Conservation (phyloP, 371 early-diverging fungal species). For the Mortierella sp. region DNA sequence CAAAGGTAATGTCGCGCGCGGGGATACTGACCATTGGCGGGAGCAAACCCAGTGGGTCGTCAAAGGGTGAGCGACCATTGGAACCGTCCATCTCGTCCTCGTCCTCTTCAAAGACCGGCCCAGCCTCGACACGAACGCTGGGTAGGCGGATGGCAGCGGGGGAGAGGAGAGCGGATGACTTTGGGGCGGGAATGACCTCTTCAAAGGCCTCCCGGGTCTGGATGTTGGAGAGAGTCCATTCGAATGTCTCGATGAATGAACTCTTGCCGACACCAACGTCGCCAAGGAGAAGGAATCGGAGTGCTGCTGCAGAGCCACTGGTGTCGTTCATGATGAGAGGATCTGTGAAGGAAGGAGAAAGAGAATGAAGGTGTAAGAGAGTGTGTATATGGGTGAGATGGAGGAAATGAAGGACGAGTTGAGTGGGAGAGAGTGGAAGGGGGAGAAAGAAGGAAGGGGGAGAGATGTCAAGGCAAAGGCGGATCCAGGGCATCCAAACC, state of each 20-base stretch:
- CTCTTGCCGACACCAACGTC: conserved; percentile 43
- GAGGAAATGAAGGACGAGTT: too few relatives aligned
- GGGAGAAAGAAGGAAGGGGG: neutral
- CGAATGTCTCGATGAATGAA: conserved; percentile 32
- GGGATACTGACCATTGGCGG: conserved; percentile 26
- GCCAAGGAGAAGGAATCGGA: conserved; percentile 37
- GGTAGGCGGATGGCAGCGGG: conserved; percentile 20
- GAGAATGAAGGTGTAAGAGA: neutral
- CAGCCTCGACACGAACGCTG: conserved; percentile 15
- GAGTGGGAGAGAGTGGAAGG: neutral
- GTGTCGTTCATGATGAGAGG: conserved; percentile 16
- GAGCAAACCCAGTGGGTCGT: conserved; percentile 29
- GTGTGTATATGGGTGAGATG: neutral
- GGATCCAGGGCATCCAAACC: neutral
- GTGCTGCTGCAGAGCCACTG: conserved; percentile 21
- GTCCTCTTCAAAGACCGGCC: conserved; percentile 16
- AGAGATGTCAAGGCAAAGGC: neutral
- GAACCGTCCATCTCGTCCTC: neutral
- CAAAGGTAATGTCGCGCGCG: conserved; percentile 30
- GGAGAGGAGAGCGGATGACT: conserved; percentile 5
- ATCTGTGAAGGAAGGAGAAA: neutral
- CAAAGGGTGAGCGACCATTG: neutral
- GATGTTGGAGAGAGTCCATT: conserved; percentile 19
- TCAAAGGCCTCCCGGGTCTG: conserved; percentile 12
- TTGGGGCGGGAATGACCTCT: conserved; percentile 25